Percentiles rank a stretch among this genome's conserved stretches.
These are phyloP conservation scores for Pseudonectria foliicola DNA, from an alignment of 2,329 filamentous ascomycete genomes.

Conservation along the genomic window DNA sequence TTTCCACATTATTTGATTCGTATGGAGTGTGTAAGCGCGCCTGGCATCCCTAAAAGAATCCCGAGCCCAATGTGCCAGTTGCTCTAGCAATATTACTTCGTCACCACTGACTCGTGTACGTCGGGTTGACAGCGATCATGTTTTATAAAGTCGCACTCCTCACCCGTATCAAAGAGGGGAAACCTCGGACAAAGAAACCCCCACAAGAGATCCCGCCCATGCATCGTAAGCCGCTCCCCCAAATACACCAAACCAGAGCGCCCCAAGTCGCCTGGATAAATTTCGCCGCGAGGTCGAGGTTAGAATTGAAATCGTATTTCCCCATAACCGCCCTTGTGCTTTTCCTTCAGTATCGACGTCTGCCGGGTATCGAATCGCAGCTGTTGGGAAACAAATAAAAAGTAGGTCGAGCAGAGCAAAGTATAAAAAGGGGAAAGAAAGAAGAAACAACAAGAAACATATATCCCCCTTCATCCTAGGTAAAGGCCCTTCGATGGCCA, in stretches of 20 bases:
- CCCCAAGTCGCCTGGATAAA: slow-evolving; percentile 3
- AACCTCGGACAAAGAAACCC: too few relatives aligned
- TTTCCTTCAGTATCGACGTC: neutral
- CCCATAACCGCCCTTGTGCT: slow-evolving; percentile 3
- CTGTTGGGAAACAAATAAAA: slow-evolving; percentile 4
- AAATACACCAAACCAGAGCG: slow-evolving; percentile 1
- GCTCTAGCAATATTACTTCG: too few relatives aligned
- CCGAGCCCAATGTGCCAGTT: too few relatives aligned
- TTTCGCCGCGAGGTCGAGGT: slow-evolving; percentile 1
- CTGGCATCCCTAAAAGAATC: too few relatives aligned
- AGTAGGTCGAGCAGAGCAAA: too few relatives aligned
- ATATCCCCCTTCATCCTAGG: slow-evolving; percentile 4
- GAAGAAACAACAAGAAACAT: slow-evolving; percentile 3
- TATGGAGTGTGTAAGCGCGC: too few relatives aligned
- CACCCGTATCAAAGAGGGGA: too few relatives aligned
- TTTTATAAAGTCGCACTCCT: too few relatives aligned
- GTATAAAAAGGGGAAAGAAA: slow-evolving; percentile 1
- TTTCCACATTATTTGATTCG: too few relatives aligned
- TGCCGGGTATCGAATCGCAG: slow-evolving; percentile 8
- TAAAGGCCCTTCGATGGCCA: slow-evolving; percentile 11
- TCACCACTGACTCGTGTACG: too few relatives aligned
- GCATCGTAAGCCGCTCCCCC: slow-evolving; percentile 2
- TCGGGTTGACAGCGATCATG: too few relatives aligned
- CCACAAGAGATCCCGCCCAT: neutral
- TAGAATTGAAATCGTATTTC: neutral